phyloP scores from a whole-genome alignment of 2,329 filamentous ascomycete genomes.

The Exophiala mesophila region DNA sequence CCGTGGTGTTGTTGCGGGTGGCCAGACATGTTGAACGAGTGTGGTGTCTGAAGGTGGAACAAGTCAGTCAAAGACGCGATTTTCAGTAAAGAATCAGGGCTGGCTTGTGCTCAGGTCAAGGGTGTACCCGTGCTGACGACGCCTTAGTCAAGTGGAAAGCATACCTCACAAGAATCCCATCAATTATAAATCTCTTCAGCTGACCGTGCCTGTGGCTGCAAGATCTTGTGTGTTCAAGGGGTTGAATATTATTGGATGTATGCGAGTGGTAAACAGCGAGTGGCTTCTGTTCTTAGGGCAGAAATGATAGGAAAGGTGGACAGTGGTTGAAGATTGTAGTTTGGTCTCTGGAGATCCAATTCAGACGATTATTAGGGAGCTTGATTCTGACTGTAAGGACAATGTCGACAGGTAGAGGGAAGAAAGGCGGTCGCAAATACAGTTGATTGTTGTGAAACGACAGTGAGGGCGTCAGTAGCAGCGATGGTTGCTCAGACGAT shows the following conservation, averaged over 20 bases:
- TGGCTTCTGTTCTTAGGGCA: constrained; percentile 8
- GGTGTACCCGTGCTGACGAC: neutral
- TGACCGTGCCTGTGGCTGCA: no score
- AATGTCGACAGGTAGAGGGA: constrained; percentile 10
- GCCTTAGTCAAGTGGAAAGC: no score
- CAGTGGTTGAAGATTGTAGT: constrained; percentile 6
- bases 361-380: no score
- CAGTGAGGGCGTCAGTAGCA: constrained; percentile 24
- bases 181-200: constrained; percentile 6
- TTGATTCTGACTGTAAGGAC: no score
- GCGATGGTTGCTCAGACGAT: constrained; percentile 30
- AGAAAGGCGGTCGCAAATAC: constrained; percentile 12
- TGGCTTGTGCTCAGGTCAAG: neutral
- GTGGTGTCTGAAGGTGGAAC: constrained; percentile 3
- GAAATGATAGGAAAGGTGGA: constrained; percentile 6
- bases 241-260: constrained; percentile 16
- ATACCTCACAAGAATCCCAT: constrained; percentile 20
- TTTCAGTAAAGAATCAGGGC: neutral
- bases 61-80: neutral
- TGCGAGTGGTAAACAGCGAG: constrained; percentile 14
- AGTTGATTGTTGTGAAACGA: constrained; percentile 30
- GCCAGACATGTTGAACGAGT: constrained; percentile 24
- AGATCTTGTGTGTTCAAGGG: constrained; percentile 1
- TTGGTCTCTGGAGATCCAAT: no score
- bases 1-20: constrained; percentile 42